Base-by-base conservation (phyloP, 257 asterid genomes). In the Verbena officinalis region DNA sequence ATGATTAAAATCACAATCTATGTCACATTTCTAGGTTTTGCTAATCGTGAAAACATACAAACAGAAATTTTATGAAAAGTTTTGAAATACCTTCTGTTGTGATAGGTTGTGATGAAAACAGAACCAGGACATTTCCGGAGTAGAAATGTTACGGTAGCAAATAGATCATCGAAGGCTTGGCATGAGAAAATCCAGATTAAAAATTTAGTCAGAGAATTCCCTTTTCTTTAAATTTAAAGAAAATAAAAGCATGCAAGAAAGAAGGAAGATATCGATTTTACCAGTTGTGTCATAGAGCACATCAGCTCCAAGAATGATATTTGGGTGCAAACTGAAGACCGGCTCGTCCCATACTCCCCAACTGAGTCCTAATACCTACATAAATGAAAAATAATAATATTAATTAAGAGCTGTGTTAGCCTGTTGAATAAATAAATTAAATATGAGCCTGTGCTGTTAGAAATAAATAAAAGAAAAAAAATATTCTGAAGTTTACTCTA, bases 281-380 rank as follows among this genome's bases (percentile, higher is more conserved):
- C 97, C 88, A 67, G 74, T 80, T 61, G 97, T 27, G 36, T 93
- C 94, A 58, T 93, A 89, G 61, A 93, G 84, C 39, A 93, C 96
- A 79, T 93, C 96, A 61, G 98, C 97, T 75, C 97, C 98, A 49
- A 93, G 96, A 77, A 93, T 90, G 74, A 93, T 83, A 59, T 84
- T 84, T n/a, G 97, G 94, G 75, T 33, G 70, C 65, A 93, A 74
- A 73, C 59, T 58, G 77, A 93, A 90, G 64, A 80, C 30, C 1
- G 77, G 77, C 40, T 76, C 76, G 65, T 87, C 95, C 95, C 95
- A 93, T 49, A 78, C 73, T 23, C 97, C 98, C 98, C 97, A 90
- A 24, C 95, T 84, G 62, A 93, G 90, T 48, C 95, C 97, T 73
- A 75, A 19, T 16, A 93, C 90, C 98, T 93, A 42, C 71, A 69